phyloP scores from a whole-genome alignment of 1,284 basidiomycete species.

The Puccinia coronata region DNA sequence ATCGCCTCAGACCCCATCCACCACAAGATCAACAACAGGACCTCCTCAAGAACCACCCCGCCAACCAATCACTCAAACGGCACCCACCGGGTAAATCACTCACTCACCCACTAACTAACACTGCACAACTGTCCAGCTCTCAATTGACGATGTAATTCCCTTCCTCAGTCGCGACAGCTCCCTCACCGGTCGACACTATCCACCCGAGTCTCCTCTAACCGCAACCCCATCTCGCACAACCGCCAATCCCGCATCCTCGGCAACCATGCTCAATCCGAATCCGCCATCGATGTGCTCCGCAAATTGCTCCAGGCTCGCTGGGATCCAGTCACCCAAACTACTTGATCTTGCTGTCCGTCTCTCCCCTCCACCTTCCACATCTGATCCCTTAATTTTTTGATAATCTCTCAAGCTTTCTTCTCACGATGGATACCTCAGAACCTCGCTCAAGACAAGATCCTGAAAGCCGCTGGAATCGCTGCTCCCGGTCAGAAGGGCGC shows the following conservation, averaged over 20 bases:
- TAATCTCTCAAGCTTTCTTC: not conserved
- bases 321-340: constrained; percentile 42
- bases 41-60: not conserved
- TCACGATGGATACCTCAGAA: constrained; percentile 57
- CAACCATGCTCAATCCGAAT: constrained; percentile 1
- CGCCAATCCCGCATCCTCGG: not conserved
- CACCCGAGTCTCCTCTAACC: not conserved
- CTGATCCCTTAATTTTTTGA: too few relatives aligned
- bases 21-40: not conserved
- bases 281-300: constrained; percentile 43
- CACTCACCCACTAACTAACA: too few relatives aligned
- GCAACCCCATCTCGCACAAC: not conserved
- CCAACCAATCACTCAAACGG: not conserved
- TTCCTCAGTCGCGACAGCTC: constrained; percentile 11
- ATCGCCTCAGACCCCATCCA: not conserved
- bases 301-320: constrained; percentile 44
- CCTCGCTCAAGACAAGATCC: constrained; percentile 71
- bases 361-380: not conserved
- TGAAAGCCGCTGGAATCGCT: constrained; percentile 68
- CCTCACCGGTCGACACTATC: constrained; percentile 12
- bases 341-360: constrained; percentile 38
- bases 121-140: too few relatives aligned
- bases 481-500: constrained; percentile 70
- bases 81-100: not conserved
- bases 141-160: not conserved